These are phyloP conservation scores for Cladosporium phlei DNA, from an alignment of 2,329 filamentous ascomycete species.

Conservation along the genomic window DNA sequence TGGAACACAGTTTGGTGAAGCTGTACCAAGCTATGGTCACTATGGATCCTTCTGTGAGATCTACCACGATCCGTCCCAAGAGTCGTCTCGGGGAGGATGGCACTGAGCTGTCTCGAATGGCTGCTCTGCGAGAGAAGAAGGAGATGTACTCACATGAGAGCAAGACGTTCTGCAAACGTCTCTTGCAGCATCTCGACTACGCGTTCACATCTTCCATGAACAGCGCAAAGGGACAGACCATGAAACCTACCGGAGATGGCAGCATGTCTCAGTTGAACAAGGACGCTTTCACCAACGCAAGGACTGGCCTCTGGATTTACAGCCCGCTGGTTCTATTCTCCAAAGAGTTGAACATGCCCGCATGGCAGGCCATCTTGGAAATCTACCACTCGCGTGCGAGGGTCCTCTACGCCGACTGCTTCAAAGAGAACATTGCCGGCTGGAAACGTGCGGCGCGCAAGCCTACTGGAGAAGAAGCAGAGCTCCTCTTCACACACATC, in stretches of 20 bases:
- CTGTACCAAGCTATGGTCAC: conserved; percentile 91
- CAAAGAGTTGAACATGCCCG: conserved; percentile 72
- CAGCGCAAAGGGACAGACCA: conserved; percentile 42
- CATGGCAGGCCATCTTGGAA: conserved; percentile 75
- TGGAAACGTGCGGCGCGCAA: conserved; percentile 54
- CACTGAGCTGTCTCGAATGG: conserved; percentile 77
- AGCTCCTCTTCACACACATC: conserved; percentile 77
- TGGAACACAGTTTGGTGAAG: conserved; percentile 71
- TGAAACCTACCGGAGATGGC: conserved; percentile 31
- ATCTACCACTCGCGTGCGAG: conserved; percentile 75
- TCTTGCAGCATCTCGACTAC: conserved; percentile 75
- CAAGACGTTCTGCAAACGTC: conserved; percentile 67
- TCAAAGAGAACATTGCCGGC: conserved; percentile 67
- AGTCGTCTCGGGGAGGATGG: conserved; percentile 56
- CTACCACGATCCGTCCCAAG: conserved; percentile 37
- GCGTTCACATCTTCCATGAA: conserved; percentile 71
- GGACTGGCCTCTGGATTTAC: conserved; percentile 79
- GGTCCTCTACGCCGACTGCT: conserved; percentile 74
- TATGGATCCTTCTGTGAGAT: conserved; percentile 76
- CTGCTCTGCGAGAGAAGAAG: conserved; percentile 89
- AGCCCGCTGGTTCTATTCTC: conserved; percentile 83
- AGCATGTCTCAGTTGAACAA: conserved; percentile 55
- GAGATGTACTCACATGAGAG: conserved; percentile 79
- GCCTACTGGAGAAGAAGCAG: conserved; percentile 30
- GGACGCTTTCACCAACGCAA: conserved; percentile 64